Evolutionary conservation across 2,329 filamentous ascomycete species (phyloP), one percentile per base, ranked within the genome.

Genomic region (Pseudogymnoascus sp.): DNA sequence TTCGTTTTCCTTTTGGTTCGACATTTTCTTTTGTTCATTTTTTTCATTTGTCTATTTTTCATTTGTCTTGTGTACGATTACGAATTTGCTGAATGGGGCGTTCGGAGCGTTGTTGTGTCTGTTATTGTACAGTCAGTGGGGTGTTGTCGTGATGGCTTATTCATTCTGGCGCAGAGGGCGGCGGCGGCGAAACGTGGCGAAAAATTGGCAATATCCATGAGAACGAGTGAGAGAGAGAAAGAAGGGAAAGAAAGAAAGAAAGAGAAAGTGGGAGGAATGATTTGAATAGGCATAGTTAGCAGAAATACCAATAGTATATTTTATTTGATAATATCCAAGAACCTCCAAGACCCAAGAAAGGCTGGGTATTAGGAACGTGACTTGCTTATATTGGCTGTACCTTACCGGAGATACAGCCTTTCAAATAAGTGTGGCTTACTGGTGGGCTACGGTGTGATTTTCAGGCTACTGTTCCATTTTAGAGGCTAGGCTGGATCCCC

Each of bases 311-410:
- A 54, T 54, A 54, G 26, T 54, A 54, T 31, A 54, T 31, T 54
- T 54, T 54, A 31, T 54, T 31, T 54, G 26, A 54, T 54, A 54
- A 54, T 54, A 54, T 54, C 47, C 47, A 54, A 31, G 47, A 54
- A 14, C 11, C 4, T 26, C 29, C 29, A 29, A 29, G 29, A 29
- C 29, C 29, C 47, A 54, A 29, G 26, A 54, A 54, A 54, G 26
- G 47, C 26, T 54, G 47, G 47, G 23, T 16, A 31, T 54, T 51
- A 31, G 26, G 26, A 54, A 10, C 47, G 47, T 54, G 47, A 54
- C 26, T 54, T 54, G 47, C 4, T 54, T 54, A 31, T 16, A 39
- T 39, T 39, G 37, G 37, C 29, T 31, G 23, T 21, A 21, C 21
- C 21, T 21, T 21, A 21, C 21, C 21, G 21, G 21, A 21, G 21